These are phyloP conservation scores for Candida mattraensis DNA, from an alignment of 805 yeast species.

Conservation along the genomic window DNA sequence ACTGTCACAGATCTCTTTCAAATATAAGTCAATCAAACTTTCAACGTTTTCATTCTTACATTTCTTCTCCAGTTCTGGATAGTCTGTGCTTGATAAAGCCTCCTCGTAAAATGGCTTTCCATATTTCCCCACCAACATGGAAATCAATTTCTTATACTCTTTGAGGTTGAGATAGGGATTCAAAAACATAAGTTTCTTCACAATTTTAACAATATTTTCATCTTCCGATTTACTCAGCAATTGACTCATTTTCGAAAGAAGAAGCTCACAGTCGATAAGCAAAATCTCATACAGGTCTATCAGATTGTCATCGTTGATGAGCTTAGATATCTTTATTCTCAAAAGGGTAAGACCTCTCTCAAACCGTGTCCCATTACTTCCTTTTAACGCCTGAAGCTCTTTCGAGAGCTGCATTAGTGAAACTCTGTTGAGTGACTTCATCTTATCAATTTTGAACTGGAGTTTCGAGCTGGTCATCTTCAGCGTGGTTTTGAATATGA, in stretches of 20 bases:
- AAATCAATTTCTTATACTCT: slow-evolving; percentile 25
- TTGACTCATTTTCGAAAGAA: slow-evolving; percentile 23
- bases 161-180: slow-evolving; percentile 22
- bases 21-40: slow-evolving; percentile 25
- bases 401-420: slow-evolving; percentile 23
- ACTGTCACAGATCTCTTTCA: slow-evolving; percentile 30
- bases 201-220: slow-evolving; percentile 13
- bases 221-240: slow-evolving; percentile 19
- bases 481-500: slow-evolving; percentile 25
- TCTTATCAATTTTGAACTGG: slow-evolving; percentile 27
- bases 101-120: slow-evolving; percentile 27
- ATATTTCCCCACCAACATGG: slow-evolving; percentile 22
- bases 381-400: slow-evolving; percentile 18
- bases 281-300: slow-evolving; percentile 25
- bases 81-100: slow-evolving; percentile 15
- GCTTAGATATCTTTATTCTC: slow-evolving; percentile 21
- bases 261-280: slow-evolving; percentile 24
- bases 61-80: slow-evolving; percentile 22
- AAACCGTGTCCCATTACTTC: slow-evolving; percentile 17
- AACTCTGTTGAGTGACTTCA: slow-evolving; percentile 26
- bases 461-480: slow-evolving; percentile 29
- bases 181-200: slow-evolving; percentile 21
- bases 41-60: slow-evolving; percentile 31
- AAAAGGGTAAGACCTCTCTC: slow-evolving; percentile 23
- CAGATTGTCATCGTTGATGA: slow-evolving; percentile 27